Evolutionary conservation across 2,329 filamentous ascomycete genomes (phyloP).

Genomic region (Ophiostoma populinum): DNA sequence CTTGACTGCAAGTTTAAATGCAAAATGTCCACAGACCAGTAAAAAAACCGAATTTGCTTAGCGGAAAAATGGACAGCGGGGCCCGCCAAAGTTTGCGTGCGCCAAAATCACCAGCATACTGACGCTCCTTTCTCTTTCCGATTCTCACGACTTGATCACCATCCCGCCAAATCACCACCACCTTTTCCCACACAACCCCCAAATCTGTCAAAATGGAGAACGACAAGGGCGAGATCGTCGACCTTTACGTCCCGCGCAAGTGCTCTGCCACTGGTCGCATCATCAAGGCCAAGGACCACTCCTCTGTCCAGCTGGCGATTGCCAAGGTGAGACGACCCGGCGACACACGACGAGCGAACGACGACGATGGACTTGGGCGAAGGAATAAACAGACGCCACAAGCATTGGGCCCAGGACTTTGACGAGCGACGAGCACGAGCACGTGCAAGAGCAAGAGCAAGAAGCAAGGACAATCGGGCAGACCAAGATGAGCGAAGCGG

Average conservation of each 20-base stretch:
- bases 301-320: constrained; percentile 89
- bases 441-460: no score
- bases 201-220: constrained; percentile 66
- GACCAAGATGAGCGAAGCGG: no score
- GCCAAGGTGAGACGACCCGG: constrained; percentile 40
- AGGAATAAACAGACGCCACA: no score
- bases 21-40: no score
- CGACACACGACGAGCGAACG: background rate
- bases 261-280: constrained; percentile 98
- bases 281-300: constrained; percentile 99
- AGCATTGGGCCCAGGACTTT: no score
- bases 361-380: background rate
- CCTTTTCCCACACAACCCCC: constrained; percentile 8
- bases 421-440: no score
- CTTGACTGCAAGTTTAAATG: background rate
- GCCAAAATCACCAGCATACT: no score
- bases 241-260: constrained; percentile 83
- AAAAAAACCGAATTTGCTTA: constrained; percentile 1
- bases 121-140: constrained; percentile 1
- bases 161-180: constrained; percentile 17
- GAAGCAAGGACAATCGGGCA: no score
- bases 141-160: constrained; percentile 13
- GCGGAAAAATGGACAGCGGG: no score
- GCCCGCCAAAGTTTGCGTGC: no score
- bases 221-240: constrained; percentile 40